A percentile compares a stretch with the other conserved stretches of the same genome.
These are phyloP conservation scores for Paraconiothyrium sp. DNA, from an alignment of 2,329 filamentous ascomycete species.

Conservation along the genomic window DNA sequence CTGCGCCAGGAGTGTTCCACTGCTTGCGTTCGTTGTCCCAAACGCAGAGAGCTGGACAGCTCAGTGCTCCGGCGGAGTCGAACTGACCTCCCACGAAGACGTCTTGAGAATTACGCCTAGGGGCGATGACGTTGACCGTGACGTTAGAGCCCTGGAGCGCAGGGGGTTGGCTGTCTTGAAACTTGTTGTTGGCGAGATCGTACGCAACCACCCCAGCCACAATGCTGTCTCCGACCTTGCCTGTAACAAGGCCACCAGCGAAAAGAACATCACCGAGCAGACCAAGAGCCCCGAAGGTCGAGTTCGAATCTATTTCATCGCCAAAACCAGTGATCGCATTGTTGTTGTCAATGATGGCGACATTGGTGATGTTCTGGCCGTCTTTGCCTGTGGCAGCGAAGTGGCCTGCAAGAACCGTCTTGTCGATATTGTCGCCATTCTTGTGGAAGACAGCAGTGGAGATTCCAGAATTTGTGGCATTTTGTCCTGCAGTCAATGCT, in stretches of 20 bases:
- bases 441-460: slow-evolving; percentile 81
- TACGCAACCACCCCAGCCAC: slow-evolving; percentile 83
- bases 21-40: slow-evolving; percentile 75
- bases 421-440: slow-evolving; percentile 70
- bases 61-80: slow-evolving; percentile 80
- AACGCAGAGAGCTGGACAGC: slow-evolving; percentile 82
- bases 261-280: slow-evolving; percentile 67
- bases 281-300: slow-evolving; percentile 76
- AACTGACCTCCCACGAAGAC: slow-evolving; percentile 91
- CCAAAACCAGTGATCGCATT: slow-evolving; percentile 75
- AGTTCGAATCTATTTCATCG: slow-evolving; percentile 72
- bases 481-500: slow-evolving; percentile 53
- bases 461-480: slow-evolving; percentile 70
- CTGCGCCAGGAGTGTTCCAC: slow-evolving; percentile 82
- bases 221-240: slow-evolving; percentile 68
- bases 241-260: slow-evolving; percentile 82
- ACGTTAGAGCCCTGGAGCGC: slow-evolving; percentile 74
- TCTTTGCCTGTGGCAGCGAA: slow-evolving; percentile 77
- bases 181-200: slow-evolving; percentile 72
- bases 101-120: slow-evolving; percentile 74
- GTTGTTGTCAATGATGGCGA: slow-evolving; percentile 83
- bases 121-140: slow-evolving; percentile 78
- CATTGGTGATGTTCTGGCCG: slow-evolving; percentile 77
- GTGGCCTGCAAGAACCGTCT: slow-evolving; percentile 88
- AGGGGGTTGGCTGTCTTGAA: slow-evolving; percentile 75